Evolutionary conservation across 495 filamentous ascomycete species (phyloP).

Genomic region (Thermothielavioides terrestris): DNA sequence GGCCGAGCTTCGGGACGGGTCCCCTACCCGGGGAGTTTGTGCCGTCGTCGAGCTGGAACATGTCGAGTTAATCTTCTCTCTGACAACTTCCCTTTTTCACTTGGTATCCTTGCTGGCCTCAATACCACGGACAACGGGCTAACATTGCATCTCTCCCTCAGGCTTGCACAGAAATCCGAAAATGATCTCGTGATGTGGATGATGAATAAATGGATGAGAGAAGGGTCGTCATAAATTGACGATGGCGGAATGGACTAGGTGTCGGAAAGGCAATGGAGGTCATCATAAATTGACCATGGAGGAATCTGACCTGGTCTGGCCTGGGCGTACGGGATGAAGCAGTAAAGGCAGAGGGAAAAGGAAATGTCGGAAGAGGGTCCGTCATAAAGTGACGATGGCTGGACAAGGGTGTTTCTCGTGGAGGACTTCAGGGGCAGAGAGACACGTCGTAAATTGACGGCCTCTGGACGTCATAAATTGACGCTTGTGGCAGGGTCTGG

Average conservation of each 20-base stretch:
- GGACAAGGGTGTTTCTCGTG: background rate
- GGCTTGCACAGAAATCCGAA: no score
- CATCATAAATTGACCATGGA: background rate
- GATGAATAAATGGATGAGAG: no score
- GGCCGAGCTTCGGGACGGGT: slow-evolving; percentile 18
- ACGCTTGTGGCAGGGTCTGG: background rate
- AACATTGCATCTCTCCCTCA: background rate
- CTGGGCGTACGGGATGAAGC: no score
- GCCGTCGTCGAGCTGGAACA: slow-evolving; percentile 27
- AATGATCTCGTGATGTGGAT: no score
- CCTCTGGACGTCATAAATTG: background rate
- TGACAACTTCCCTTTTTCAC: slow-evolving; percentile 27
- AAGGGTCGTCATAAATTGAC: background rate
- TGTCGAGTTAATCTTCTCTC: slow-evolving; percentile 60
- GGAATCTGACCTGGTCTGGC: no score
- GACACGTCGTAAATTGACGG: slow-evolving; percentile 1
- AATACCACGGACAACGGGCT: background rate
- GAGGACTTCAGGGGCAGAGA: background rate
- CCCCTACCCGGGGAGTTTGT: slow-evolving; percentile 11
- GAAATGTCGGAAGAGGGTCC: no score
- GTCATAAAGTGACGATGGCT: background rate
- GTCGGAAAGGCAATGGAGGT: background rate
- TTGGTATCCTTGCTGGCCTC: background rate
- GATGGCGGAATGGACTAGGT: background rate
- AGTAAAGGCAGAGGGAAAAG: no score